These are phyloP conservation scores for Theobroma cacao DNA, from an alignment of 345 rosid species.

Conservation along the genomic window DNA sequence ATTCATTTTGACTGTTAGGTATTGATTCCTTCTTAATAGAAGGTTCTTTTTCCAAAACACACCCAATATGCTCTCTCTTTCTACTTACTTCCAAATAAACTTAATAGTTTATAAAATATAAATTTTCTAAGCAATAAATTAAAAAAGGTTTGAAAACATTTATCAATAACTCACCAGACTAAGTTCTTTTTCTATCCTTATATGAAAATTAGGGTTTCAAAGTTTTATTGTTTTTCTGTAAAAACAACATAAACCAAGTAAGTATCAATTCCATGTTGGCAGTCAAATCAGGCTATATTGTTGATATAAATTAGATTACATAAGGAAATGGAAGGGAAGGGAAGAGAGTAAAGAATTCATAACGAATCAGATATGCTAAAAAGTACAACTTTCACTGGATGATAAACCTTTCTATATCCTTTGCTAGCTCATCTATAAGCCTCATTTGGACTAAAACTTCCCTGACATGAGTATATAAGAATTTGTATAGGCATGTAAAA, in stretches of 20 bases:
- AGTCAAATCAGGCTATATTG: neutral
- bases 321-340: neutral
- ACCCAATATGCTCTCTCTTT: too few relatives aligned
- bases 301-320: neutral
- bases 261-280: neutral
- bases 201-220: too few relatives aligned
- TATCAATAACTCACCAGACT: too few relatives aligned
- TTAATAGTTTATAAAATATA: too few relatives aligned
- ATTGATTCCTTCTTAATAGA: too few relatives aligned
- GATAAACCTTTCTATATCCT: neutral
- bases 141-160: too few relatives aligned
- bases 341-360: neutral
- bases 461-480: neutral
- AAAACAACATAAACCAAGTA: neutral
- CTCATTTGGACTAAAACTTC: slow-evolving; percentile 23
- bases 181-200: too few relatives aligned
- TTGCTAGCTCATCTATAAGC: neutral
- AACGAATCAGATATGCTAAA: neutral
- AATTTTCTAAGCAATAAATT: too few relatives aligned
- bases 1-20: too few relatives aligned
- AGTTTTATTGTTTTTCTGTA: too few relatives aligned
- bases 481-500: neutral
- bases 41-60: too few relatives aligned
- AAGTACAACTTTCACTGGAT: neutral
- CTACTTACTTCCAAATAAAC: too few relatives aligned